Base-by-base conservation (phyloP, 305 asterid genomes). In the Solanum hybrid region DNA sequence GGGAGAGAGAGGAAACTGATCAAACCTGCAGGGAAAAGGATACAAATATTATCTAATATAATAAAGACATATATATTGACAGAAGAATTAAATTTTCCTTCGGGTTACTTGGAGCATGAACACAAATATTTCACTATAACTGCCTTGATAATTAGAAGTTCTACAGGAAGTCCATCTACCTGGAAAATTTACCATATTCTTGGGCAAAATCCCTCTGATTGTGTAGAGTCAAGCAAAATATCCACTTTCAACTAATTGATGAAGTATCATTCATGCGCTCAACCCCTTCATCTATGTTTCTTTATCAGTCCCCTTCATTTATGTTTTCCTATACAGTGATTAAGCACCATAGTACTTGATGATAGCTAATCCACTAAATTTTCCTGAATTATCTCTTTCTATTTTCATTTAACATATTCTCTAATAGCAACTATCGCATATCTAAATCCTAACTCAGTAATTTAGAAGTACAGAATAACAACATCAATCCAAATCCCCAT, bases 1-100 rank as follows among this genome's bases (percentile, higher is more conserved):
- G 9, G 96, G 92, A 85, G 99, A 97, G 89, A 97, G 88, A 69
- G 97, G 80, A 92, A 95, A 96, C 89, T 95, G 94, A 93, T 97
- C 99, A 88, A 97, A 96, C 92, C 99, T 97, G 95, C 85, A 45
- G 88, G 77, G 12, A 76, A 38, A 82, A 87, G 89, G 91, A 86
- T 36, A 91, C 81, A 87, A 56, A 31, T 51, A 84, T 84, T 84
- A 84, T 51, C 75, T 84, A 19, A 84, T 31, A 84, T 8, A 84
- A 82, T 82, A 84, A 42, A 10, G 87, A 31, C 3, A 81, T 82
- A 9, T 31, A 31, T 6, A 51, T 32, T 19, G 75, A 29, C 11
- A 3, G 12, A 84, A 51, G 75, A 84, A 51, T 31, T 84, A 1
- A 31, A 22, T 22, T 45, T 84, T 29, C 75, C 75, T 84, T 31